Conservation (phyloP, 345 rosid genomes). For the Gossypium turneri region DNA sequence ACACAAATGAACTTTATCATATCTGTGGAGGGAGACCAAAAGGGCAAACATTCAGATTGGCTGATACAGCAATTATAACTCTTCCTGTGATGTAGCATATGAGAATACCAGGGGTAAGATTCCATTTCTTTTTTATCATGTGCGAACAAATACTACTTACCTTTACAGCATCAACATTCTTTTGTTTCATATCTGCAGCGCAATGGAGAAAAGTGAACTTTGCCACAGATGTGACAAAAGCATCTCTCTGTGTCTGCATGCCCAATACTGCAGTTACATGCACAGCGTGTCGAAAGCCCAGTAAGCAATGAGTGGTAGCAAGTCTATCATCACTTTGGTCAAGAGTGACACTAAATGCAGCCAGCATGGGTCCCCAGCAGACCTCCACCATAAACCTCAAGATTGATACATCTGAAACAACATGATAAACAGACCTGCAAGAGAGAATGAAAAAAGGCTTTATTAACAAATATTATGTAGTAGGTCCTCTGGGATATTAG, state of each 20-base stretch:
- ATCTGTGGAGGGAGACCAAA: not conserved
- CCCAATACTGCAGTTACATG: constrained; percentile 95
- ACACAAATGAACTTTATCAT: not conserved
- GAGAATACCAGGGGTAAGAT: constrained; percentile 3
- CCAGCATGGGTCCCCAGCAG: constrained; percentile 98
- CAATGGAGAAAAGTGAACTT: constrained; percentile 91
- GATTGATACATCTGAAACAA: constrained; percentile 72
- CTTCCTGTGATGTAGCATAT: constrained; percentile 7
- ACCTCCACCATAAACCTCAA: constrained; percentile 97
- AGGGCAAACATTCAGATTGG: constrained; percentile 1
- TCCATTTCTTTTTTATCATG: not conserved
- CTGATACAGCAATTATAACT: not conserved
- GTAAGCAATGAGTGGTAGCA: constrained; percentile 84
- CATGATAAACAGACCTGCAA: constrained; percentile 78
- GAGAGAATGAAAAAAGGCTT: not conserved
- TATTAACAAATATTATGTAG: not conserved
- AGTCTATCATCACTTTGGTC: constrained; percentile 93
- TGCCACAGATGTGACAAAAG: constrained; percentile 93
- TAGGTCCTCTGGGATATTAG: not conserved
- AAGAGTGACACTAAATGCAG: constrained; percentile 91
- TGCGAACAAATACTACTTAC: constrained; percentile 35
- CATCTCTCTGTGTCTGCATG: constrained; percentile 98
- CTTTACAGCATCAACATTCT: constrained; percentile 95
- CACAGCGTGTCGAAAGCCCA: constrained; percentile 78
- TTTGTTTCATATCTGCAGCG: constrained; percentile 97